Conservation (phyloP, 1,139 yeast species). For the Kazachstania sp. region DNA sequence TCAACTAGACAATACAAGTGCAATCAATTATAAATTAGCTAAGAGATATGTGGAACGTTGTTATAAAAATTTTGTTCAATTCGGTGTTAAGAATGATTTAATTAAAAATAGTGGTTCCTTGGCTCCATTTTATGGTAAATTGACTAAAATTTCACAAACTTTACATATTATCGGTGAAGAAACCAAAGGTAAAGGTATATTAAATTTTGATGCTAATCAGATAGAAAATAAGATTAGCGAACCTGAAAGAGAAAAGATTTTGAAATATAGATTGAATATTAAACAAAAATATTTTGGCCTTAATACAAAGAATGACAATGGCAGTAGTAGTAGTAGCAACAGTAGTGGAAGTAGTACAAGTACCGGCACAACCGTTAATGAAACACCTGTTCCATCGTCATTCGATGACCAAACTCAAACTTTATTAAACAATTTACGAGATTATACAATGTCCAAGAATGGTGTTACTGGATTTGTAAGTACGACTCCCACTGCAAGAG, state of each 20-base stretch:
- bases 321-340: background rate
- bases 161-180: conserved; percentile 30
- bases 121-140: conserved; percentile 22
- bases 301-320: background rate
- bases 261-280: conserved; percentile 8
- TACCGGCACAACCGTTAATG: background rate
- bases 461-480: conserved; percentile 27
- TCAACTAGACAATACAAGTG: conserved; percentile 32
- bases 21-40: conserved; percentile 35
- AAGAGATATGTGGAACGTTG: conserved; percentile 43
- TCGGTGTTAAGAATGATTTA: conserved; percentile 32
- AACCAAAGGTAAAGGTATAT: conserved; percentile 29
- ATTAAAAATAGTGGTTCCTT: conserved; percentile 23
- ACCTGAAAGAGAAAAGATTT: conserved; percentile 20
- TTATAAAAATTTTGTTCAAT: conserved; percentile 40
- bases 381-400: background rate
- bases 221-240: conserved; percentile 20
- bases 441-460: conserved; percentile 25
- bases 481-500: conserved; percentile 34
- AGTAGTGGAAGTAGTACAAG: background rate
- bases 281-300: background rate
- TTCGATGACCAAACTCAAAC: background rate
- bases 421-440: conserved; percentile 18
- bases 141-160: conserved; percentile 29
- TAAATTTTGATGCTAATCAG: conserved; percentile 22